phyloP scores from a whole-genome alignment of 2,329 filamentous ascomycete species.

The Aspergillus piperis region DNA sequence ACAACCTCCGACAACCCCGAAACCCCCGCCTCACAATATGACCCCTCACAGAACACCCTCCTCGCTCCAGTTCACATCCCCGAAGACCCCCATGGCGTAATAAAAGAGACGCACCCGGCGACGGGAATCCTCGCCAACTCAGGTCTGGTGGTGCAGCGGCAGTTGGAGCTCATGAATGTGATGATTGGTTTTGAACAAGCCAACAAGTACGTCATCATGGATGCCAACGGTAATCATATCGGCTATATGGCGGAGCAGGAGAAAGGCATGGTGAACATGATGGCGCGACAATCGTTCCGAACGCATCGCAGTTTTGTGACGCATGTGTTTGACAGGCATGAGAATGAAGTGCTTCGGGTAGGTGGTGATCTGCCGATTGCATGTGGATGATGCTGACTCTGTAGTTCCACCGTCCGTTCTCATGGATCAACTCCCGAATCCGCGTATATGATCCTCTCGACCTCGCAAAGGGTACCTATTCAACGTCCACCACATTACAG shows the following conservation, averaged over 20 bases:
- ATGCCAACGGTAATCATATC: slow-evolving; percentile 63
- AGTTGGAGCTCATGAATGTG: slow-evolving; percentile 67
- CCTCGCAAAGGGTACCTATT: slow-evolving; percentile 32
- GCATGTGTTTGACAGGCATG: slow-evolving; percentile 63
- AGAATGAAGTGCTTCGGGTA: slow-evolving; percentile 60
- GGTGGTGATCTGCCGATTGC: not conserved
- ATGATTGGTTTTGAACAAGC: slow-evolving; percentile 68
- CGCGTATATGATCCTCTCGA: slow-evolving; percentile 57
- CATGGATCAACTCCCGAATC: slow-evolving; percentile 63
- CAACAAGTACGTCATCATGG: slow-evolving; percentile 66
- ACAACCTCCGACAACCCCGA: slow-evolving; percentile 40
- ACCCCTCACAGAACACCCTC: slow-evolving; percentile 50
- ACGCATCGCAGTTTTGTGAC: slow-evolving; percentile 66
- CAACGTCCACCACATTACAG: slow-evolving; percentile 48
- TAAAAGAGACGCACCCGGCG: slow-evolving; percentile 61
- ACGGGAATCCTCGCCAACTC: slow-evolving; percentile 61
- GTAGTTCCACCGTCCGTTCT: slow-evolving; percentile 63
- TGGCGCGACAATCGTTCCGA: slow-evolving; percentile 61
- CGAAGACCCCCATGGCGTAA: slow-evolving; percentile 60
- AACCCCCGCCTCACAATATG: slow-evolving; percentile 47
- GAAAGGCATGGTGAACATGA: slow-evolving; percentile 57
- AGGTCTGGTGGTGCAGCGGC: slow-evolving; percentile 62
- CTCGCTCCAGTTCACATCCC: slow-evolving; percentile 63
- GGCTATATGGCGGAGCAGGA: slow-evolving; percentile 67
- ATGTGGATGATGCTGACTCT: slow-evolving; percentile 11